Base-by-base conservation (phyloP, 2,329 filamentous ascomycete species). In the Plectosphaerella cucumerina region DNA sequence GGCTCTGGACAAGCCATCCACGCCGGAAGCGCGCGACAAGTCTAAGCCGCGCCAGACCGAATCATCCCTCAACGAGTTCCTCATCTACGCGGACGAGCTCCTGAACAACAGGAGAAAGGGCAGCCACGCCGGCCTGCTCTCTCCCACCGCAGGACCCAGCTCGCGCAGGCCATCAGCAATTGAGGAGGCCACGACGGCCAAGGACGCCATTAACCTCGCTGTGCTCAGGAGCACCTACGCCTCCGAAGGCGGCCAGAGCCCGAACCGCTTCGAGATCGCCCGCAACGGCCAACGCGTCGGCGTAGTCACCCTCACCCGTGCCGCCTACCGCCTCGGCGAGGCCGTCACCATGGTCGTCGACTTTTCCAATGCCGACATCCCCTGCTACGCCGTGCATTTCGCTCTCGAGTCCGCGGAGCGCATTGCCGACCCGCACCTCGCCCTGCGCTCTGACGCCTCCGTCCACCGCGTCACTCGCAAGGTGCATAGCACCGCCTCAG, bases 251-350 rank as follows among this genome's bases (percentile, higher is more conserved):
- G 84, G 86, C 34, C 86, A 90, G 60, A 92, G 89, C 63, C 82
- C 87, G n/a, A 97, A 96, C 62, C 85, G 91, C 37, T 99, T 97
- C 65, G 92, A 96, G 64, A 97, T 99, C 65, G 87, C 93, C 12
- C 87, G 93, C 14, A 92, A 91, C 62, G 92, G 92, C n/a, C 85
- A 86, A 50, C 86, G 86, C n/a, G 92, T 99, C 12, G 93, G 89
- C 3, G 90, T 95, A 6, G 83, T 99, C 50, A 91, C 92, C 70
- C 80, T 99, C 31, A 88, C 92, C 5, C 85, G 94, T 10, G 90
- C 94, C 0, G 85, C 92, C 1, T 97, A 95, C 71, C 82, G 92
- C 43, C 76, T 99, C 1, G 94, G 94, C 52, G 94, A 99, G 68
- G 85, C 87, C 0, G 84, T 97, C 43, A 89, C 85, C 12, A 86